Evolutionary conservation across 2,329 filamentous ascomycete genomes (phyloP), one percentile per base, ranked within the genome.

Genomic region (Ophiostoma sp.): DNA sequence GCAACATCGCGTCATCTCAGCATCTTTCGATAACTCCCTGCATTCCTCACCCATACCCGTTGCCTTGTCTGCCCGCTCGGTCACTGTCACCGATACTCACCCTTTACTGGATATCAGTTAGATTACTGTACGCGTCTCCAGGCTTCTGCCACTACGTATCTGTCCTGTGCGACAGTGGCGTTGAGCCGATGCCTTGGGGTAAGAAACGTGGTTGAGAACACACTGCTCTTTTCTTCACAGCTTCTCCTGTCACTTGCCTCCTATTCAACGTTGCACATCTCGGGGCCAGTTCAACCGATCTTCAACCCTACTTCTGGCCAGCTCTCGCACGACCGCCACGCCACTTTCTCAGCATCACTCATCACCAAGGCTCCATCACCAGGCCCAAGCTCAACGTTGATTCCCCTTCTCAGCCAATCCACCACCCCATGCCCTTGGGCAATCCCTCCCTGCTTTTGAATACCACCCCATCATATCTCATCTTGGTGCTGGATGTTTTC

Each of bases 81-180:
- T 27, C 27, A 27, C 27, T 27, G 27, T 27, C 3, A 27, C 27
- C 18, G 18, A 27, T 55, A 55, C 7, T 27, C 49, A 5, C 8
- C 18, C 27, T 27, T 55, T 18, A 27, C n/a, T 18, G 8, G 49
- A 4, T 18, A 55, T 55, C 49, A 4, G 3, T 12, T 18, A 55
- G n/a, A 11, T 27, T 18, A 9, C 9, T 9, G n/a, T 14, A 16
- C 49, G 6, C 27, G 27, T 27, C 27, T 27, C 49, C n/a, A 36
- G 49, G 49, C 7, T 55, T 55, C 49, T 55, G 47, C 47, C 27
- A n/a, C 14, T 14, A n/a, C 49, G 6, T 18, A 18, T 55, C 49
- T 55, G 49, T 44, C 65, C 47, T 62, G 68, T 67, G 65, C 62
- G 68, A 69, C 68, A 45, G 68, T 63, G 52, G 66, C 63, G 18